phyloP scores from a whole-genome alignment of 306 rosid species.

The Casuarina cunninghamiana region DNA sequence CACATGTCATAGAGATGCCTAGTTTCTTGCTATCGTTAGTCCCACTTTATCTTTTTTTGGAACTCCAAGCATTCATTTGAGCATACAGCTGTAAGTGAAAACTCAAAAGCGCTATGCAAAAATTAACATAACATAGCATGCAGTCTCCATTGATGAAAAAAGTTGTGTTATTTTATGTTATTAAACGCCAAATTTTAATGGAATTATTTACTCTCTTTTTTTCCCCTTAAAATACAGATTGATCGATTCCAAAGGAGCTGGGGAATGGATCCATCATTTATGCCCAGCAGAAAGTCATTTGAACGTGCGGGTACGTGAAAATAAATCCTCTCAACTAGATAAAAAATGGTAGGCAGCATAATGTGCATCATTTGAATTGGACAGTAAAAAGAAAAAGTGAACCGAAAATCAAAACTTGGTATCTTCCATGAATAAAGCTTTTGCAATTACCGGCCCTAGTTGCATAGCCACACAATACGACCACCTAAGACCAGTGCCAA shows the following conservation, averaged over 20 bases:
- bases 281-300: constrained; percentile 96
- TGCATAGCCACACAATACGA: neutral
- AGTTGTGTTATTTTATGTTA: neutral
- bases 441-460: neutral
- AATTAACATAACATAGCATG: neutral
- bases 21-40: neutral
- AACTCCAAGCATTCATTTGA: neutral
- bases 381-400: neutral
- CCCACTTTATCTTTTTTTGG: neutral
- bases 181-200: neutral
- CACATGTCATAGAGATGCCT: neutral
- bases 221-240: constrained; percentile 50
- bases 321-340: constrained; percentile 6
- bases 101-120: too few relatives aligned
- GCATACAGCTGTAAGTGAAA: too few relatives aligned
- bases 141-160: neutral
- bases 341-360: neutral
- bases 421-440: neutral
- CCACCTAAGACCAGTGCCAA: neutral
- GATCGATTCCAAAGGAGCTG: constrained; percentile 77
- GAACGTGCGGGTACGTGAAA: constrained; percentile 82
- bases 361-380: neutral
- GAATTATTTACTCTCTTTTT: neutral
- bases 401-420: neutral
- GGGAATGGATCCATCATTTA: constrained; percentile 89